Evolutionary conservation across 495 filamentous ascomycete species (phyloP), one percentile per base, ranked within the genome.

Genomic region (Tricharina praecox): DNA sequence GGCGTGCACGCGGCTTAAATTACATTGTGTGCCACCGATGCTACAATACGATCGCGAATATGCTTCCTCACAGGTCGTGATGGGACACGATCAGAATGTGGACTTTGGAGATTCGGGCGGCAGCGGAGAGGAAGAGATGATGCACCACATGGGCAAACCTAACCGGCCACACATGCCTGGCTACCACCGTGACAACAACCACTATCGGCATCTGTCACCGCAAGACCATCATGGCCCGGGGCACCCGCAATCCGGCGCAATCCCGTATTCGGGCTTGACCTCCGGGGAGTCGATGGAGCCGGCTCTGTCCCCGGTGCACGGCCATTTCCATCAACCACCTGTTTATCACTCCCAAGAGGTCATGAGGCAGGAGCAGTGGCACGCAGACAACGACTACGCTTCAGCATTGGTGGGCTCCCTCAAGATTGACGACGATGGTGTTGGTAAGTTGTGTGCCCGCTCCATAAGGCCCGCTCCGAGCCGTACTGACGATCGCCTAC

Each of bases 1-100:
- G 47, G 85, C 90, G 30, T 99, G 90, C 62, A 78, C 82, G 42
- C 79, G 90, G 40, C 68, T 96, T 45, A 95, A 95, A 66, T 70
- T 95, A 50, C 81, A 88, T 51, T 99, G 90, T 61, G 79, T 93
- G 28, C 86, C 87, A 41, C 90, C 90, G 3, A 87, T 84, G 45
- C 77, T 92, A 39, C 78, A 74, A 47, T 85, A 90, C 59, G 88
- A 96, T 54, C 76, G 81, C 45, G 82, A 83, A 28, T 79, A 73
- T 54, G 60, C 68, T 26, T 59, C 68, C 40, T 73, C 69, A 23
- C 53, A 57, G 49, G 48, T 42, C 36, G 55, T 51, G 24, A 32
- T 43, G 21, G 52, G 49, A 41, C 59, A 47, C 50, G 63, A 48
- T 36, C 53, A 7, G 53, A 63, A 58, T 47, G 63, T 39, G 15